phyloP scores from a whole-genome alignment of 805 yeast species.

The Sungouiozyma intestinalis region DNA sequence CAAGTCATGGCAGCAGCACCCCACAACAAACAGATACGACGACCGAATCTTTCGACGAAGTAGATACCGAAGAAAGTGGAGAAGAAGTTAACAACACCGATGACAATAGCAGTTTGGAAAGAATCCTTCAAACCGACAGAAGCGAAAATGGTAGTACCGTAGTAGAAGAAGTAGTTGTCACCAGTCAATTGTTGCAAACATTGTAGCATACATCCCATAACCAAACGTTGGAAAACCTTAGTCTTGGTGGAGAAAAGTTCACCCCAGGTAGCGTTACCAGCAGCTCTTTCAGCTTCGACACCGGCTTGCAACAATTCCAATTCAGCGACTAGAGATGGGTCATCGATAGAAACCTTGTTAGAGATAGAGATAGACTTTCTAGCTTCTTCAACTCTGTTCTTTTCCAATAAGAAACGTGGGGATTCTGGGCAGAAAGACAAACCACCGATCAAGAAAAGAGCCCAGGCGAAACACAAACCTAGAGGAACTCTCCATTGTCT shows the following conservation, averaged over 20 bases:
- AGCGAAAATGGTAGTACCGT: slow-evolving; percentile 50
- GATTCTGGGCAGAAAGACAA: slow-evolving; percentile 54
- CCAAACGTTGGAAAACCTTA: slow-evolving; percentile 37
- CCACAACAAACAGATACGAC: slow-evolving; percentile 36
- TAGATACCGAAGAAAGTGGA: slow-evolving; percentile 45
- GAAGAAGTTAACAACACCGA: slow-evolving; percentile 51
- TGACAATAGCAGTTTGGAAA: slow-evolving; percentile 46
- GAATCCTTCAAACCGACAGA: slow-evolving; percentile 52
- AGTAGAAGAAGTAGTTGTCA: slow-evolving; percentile 58
- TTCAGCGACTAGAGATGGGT: slow-evolving; percentile 45
- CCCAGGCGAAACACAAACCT: slow-evolving; percentile 42
- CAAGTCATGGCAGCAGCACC: slow-evolving; percentile 41
- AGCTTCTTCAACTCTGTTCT: slow-evolving; percentile 49
- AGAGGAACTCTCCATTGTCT: slow-evolving; percentile 67
- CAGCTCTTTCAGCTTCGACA: slow-evolving; percentile 46
- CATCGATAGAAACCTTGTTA: slow-evolving; percentile 43
- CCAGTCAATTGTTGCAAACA: slow-evolving; percentile 62
- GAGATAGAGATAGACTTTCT: slow-evolving; percentile 41
- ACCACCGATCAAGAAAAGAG: slow-evolving; percentile 25
- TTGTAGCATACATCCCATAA: slow-evolving; percentile 47
- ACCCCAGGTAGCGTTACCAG: slow-evolving; percentile 56
- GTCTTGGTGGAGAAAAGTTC: slow-evolving; percentile 61
- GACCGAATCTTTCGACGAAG: slow-evolving; percentile 46
- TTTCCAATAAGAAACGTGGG: slow-evolving; percentile 54
- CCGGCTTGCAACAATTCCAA: slow-evolving; percentile 49